Percentiles rank a stretch among this genome's conserved stretches.
phyloP scores from a whole-genome alignment of 2,329 filamentous ascomycete species.

The Xylaria sp. region DNA sequence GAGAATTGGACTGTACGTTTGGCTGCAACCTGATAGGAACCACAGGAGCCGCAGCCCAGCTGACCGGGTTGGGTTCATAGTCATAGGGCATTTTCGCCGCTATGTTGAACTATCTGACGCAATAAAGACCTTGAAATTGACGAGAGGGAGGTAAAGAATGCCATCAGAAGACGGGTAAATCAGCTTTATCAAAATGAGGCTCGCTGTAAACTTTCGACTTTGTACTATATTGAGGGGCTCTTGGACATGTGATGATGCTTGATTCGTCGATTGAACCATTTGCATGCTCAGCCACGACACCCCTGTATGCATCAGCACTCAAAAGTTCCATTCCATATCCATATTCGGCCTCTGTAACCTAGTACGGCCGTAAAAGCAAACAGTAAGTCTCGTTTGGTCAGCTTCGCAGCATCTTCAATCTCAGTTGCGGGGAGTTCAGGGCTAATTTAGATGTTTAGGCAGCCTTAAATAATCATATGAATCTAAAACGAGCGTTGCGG shows the following conservation, averaged over 20 bases:
- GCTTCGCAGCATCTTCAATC: not conserved
- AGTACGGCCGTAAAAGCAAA: not conserved
- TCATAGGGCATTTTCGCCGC: not conserved
- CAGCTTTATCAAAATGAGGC: not conserved
- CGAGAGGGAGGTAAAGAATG: not conserved
- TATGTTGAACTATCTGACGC: too few relatives aligned
- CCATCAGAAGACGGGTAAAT: not conserved
- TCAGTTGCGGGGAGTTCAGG: not conserved
- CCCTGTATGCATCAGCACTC: not conserved
- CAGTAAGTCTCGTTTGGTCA: not conserved
- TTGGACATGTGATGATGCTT: not conserved
- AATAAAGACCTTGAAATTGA: too few relatives aligned
- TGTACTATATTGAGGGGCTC: not conserved
- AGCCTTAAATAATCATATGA: not conserved
- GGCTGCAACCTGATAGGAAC: not conserved
- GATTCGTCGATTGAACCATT: not conserved
- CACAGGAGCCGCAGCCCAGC: not conserved
- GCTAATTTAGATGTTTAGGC: not conserved
- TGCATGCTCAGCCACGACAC: not conserved
- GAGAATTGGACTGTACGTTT: not conserved
- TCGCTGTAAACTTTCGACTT: not conserved
- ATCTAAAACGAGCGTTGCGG: not conserved
- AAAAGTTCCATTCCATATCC: not conserved
- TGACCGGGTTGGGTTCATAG: too few relatives aligned
- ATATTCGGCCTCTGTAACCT: not conserved